Base-by-base conservation (phyloP, 768 basidiomycete species). In the Coprinopsis cinerea region DNA sequence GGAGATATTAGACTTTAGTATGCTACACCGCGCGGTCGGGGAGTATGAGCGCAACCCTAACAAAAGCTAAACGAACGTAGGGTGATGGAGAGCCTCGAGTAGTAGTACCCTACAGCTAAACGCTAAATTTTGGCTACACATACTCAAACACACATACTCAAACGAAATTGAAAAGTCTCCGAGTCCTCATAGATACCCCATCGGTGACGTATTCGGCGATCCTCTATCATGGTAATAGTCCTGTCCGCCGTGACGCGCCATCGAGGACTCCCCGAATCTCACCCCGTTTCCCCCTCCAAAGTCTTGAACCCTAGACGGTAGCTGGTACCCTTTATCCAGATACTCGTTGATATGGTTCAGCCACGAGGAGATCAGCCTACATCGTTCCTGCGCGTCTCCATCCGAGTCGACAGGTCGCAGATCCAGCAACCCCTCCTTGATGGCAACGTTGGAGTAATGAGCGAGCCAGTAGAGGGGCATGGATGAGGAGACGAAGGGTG, bases 401-500 rank as follows among this genome's bases (percentile, higher is more conserved):
- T 55, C 51, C 52, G 54, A 54, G 23, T 36, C 44, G 20, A 48
- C 50, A 23, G 41, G 53, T 44, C 30, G 56, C 37, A 47, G 39
- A 44, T 57, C 57, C 39, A 56, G 66, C 55, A 24, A 61, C n/a
- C 70, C 71, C 51, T 79, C 76, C 57, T 78, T 76, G 54, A 74
- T 69, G 25, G 76, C 78, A 41, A 77, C 59, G 20, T 81, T 61
- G 10, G 76, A 70, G 30, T 79, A 71, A 59, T 81, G 75, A 13
- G 75, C 79, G 24, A 83, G 71, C 81, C 81, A 83, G 61, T 81
- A 83, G 61, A 79, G 79, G 9, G 80, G 79, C 10, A 81, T 61
- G 15, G 74, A 75, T 51, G 75, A 66, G 52, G 59, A 67, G 15
- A 72, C 58, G 59, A 75, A 74, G 3, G 72, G 64, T 9, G 66